Evolutionary conservation across 2,329 filamentous ascomycete genomes (phyloP), one percentile per base, ranked within the genome.

Genomic region (Aspergillus sp.): DNA sequence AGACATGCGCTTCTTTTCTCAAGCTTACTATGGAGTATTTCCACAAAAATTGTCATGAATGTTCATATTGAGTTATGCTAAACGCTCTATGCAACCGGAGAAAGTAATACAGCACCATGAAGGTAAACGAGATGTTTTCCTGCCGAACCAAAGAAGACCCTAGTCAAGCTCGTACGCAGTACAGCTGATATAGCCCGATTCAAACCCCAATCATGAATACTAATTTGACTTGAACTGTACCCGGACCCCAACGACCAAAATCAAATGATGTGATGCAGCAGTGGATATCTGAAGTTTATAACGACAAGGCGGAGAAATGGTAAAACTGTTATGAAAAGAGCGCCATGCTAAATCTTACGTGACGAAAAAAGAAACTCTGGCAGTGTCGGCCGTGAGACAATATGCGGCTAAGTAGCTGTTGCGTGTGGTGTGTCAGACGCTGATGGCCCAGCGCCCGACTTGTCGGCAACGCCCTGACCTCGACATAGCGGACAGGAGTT

Each of bases 391-490:
- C 31, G 47, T 47, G 24, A 52, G 37, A 41, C 49, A 31, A 23
- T 52, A 41, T 44, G 57, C 41, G 15, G 8, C 64, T 45, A 66
- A 41, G 51, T 60, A 19, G 64, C 61, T 27, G 62, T 41, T 39
- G 65, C 47, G 21, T 59, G 52, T 21, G 57, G 60, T 51, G 62
- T 49, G 27, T 57, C 61, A 35, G 68, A 35, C n/a, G 23, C 15
- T 48, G 62, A 48, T 21, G 65, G 21, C 17, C 58, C 63, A 43
- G 64, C 55, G 33, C 62, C 65, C 7, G 66, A 53, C 3, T 66
- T 71, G 62, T 78, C 76, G 45, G 69, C 66, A n/a, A 79, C 76
- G 39, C 76, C 76, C 55, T 78, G 73, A 17, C 73, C 70, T 57
- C 73, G 65, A 55, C 73, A 75, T 6, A 75, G 64, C 55, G 73